Percentiles rank a stretch among this genome's conserved stretches.
Evolutionary conservation across 768 basidiomycete species (phyloP).

Genomic region (Amanita rimosa): DNA sequence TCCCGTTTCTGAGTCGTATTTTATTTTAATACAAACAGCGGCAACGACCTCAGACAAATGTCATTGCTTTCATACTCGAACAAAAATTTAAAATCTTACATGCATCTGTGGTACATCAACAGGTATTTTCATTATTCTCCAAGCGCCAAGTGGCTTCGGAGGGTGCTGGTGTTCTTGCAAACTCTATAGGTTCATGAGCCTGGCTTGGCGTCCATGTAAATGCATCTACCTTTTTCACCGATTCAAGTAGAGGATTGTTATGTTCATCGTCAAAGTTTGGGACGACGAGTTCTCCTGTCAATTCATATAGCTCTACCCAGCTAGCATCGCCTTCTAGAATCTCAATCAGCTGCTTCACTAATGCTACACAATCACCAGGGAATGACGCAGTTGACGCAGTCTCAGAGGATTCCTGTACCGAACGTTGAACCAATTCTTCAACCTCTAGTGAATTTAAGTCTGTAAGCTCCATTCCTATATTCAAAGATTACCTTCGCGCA

Average conservation of each 20-base stretch:
- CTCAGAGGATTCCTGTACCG: conserved; percentile 30
- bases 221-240: conserved; percentile 19
- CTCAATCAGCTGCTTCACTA: conserved; percentile 40
- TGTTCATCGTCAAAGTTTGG: conserved; percentile 26
- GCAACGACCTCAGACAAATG: conserved; percentile 48
- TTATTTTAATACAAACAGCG: conserved; percentile 38
- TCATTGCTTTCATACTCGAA: conserved; percentile 30
- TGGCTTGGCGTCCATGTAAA: neutral
- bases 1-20: conserved; percentile 25
- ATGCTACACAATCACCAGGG: conserved; percentile 26
- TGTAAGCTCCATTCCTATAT: neutral
- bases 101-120: conserved; percentile 68
- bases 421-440: conserved; percentile 43
- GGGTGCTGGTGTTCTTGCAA: conserved; percentile 33
- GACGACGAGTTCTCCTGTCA: conserved; percentile 60
- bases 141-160: conserved; percentile 30
- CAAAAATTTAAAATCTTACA: conserved; percentile 41
- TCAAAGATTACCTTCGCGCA: conserved; percentile 59
- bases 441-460: conserved; percentile 39
- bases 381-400: conserved; percentile 18
- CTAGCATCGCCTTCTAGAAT: conserved; percentile 48
- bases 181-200: conserved; percentile 17
- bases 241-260: conserved; percentile 19
- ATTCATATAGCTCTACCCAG: conserved; percentile 62
- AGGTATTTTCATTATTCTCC: conserved; percentile 69